These are phyloP conservation scores for Platanus orientalis DNA, from an alignment of 164 flowering plant genomes.

Conservation along the genomic window DNA sequence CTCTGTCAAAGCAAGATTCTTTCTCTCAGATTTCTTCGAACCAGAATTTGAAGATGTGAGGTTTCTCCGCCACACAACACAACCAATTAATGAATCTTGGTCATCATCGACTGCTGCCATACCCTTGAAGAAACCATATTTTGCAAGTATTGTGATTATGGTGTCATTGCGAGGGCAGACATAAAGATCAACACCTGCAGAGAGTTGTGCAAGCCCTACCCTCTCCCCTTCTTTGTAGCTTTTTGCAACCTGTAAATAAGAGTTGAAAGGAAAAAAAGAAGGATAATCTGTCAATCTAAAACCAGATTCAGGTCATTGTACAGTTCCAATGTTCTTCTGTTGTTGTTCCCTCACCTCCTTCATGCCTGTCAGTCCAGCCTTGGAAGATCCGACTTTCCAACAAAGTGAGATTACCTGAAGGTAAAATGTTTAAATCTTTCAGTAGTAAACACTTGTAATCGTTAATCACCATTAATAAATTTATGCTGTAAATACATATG, in stretches of 20 bases:
- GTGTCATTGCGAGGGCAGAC: slow-evolving; percentile 53
- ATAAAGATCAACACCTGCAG: slow-evolving; percentile 44
- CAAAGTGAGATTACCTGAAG: slow-evolving; percentile 55
- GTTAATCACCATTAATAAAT: too few relatives aligned
- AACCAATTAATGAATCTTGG: slow-evolving; percentile 44
- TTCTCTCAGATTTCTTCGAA: slow-evolving; percentile 23
- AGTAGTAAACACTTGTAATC: not conserved
- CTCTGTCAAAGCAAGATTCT: slow-evolving; percentile 7
- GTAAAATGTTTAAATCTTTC: slow-evolving; percentile 8
- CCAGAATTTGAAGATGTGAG: slow-evolving; percentile 18
- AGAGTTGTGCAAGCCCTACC: slow-evolving; percentile 47
- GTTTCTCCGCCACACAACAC: slow-evolving; percentile 58
- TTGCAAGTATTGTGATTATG: slow-evolving; percentile 53
- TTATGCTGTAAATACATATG: too few relatives aligned
- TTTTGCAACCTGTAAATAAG: slow-evolving; percentile 38
- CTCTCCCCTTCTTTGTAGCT: slow-evolving; percentile 34
- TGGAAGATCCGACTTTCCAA: slow-evolving; percentile 51
- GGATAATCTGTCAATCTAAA: not conserved
- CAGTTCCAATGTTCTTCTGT: not conserved
- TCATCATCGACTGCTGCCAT: slow-evolving; percentile 44
- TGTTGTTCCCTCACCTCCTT: slow-evolving; percentile 38
- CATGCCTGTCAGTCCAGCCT: slow-evolving; percentile 42
- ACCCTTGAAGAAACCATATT: slow-evolving; percentile 63
- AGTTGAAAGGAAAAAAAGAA: not conserved
- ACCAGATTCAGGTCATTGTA: not conserved